A percentile compares a stretch with the other conserved stretches of the same genome.
Conservation (phyloP, 192 early-diverging fungal species). For the Backusella psychrophila region DNA sequence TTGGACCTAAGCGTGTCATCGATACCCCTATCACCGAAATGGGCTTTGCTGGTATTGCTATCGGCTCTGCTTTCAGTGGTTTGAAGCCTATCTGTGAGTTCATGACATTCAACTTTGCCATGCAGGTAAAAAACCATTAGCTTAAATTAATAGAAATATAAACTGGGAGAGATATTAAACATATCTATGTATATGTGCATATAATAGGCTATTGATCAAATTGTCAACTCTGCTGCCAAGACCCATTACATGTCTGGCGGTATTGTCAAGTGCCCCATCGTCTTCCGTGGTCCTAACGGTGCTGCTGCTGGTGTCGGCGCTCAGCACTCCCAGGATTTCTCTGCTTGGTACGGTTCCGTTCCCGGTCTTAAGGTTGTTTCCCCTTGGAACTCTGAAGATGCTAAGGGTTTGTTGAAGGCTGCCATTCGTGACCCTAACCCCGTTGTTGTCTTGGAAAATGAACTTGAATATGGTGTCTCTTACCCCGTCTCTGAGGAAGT, state of each 20-base stretch:
- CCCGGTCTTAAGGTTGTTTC: slow-evolving; percentile 97
- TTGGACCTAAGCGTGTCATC: slow-evolving; percentile 92
- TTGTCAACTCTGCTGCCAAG: slow-evolving; percentile 99
- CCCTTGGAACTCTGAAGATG: slow-evolving; percentile 95
- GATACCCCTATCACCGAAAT: slow-evolving; percentile 99
- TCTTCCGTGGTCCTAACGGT: slow-evolving; percentile 99
- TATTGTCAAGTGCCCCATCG: slow-evolving; percentile 84
- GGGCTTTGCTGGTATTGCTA: slow-evolving; percentile 95
- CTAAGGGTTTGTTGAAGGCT: slow-evolving; percentile 96
- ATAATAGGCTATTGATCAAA: slow-evolving; percentile 90
- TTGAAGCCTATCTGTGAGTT: slow-evolving; percentile 98
- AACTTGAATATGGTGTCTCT: slow-evolving; percentile 93
- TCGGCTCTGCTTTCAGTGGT: slow-evolving; percentile 91
- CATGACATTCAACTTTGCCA: slow-evolving; percentile 99
- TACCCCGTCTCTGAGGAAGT: slow-evolving; percentile 84
- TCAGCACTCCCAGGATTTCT: slow-evolving; percentile 98
- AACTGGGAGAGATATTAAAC: background rate
- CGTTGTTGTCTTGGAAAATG: slow-evolving; percentile 95
- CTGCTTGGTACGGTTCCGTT: slow-evolving; percentile 97
- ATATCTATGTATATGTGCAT: background rate
- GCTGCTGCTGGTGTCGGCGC: slow-evolving; percentile 96
- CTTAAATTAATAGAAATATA: background rate
- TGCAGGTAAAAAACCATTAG: slow-evolving; percentile 70
- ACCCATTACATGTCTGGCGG: slow-evolving; percentile 98
- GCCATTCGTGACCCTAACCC: slow-evolving; percentile 98